Evolutionary conservation across 805 yeast genomes (phyloP).

Genomic region (Yarrowia sp.): DNA sequence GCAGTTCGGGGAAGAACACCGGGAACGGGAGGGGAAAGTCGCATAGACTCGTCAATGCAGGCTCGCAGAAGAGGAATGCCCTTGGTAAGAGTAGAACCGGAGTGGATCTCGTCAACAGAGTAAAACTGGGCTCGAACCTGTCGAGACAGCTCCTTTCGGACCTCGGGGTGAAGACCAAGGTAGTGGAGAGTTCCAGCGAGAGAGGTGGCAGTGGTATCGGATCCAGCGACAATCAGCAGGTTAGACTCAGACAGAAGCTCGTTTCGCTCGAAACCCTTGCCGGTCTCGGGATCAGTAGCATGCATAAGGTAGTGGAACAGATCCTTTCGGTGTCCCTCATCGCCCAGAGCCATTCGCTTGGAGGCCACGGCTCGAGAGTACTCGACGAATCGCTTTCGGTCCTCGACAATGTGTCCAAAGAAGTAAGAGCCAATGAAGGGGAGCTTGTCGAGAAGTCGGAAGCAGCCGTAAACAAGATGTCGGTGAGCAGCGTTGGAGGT

Average conservation of each 20-base stretch:
- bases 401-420: slow-evolving; percentile 28
- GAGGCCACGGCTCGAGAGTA: slow-evolving; percentile 31
- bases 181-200: slow-evolving; percentile 28
- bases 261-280: slow-evolving; percentile 29
- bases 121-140: slow-evolving; percentile 18
- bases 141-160: slow-evolving; percentile 24
- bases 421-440: slow-evolving; percentile 29
- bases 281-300: slow-evolving; percentile 31
- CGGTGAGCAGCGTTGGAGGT: slow-evolving; percentile 31
- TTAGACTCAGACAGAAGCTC: slow-evolving; percentile 31
- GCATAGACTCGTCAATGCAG: slow-evolving; percentile 31
- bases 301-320: slow-evolving; percentile 30
- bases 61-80: slow-evolving; percentile 29
- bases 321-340: slow-evolving; percentile 28
- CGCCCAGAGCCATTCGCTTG: slow-evolving; percentile 29
- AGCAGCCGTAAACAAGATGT: slow-evolving; percentile 29
- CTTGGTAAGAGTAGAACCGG: slow-evolving; percentile 21
- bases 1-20: slow-evolving; percentile 30
- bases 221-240: slow-evolving; percentile 31
- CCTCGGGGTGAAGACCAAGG: slow-evolving; percentile 27
- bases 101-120: slow-evolving; percentile 29
- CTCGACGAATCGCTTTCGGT: slow-evolving; percentile 28
- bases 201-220: slow-evolving; percentile 31
- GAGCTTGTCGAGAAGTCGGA: slow-evolving; percentile 27
- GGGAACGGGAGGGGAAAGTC: slow-evolving; percentile 31